These are phyloP conservation scores for Lagenaria siceraria DNA, from an alignment of 306 rosid species.

Conservation along the genomic window DNA sequence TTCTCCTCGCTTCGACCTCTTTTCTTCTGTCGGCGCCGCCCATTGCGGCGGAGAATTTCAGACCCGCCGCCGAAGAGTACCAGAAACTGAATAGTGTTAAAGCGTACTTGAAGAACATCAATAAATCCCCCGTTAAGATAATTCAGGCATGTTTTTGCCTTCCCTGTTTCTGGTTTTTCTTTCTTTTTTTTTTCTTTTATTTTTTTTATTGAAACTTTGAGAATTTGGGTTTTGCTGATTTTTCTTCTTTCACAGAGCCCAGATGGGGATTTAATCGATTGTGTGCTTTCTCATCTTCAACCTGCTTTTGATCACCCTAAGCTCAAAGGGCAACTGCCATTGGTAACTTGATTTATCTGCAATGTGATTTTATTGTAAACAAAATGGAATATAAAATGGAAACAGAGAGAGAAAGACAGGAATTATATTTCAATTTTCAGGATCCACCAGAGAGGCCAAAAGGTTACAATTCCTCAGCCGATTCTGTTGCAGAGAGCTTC, in stretches of 20 bases:
- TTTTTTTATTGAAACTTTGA: conserved; percentile 9
- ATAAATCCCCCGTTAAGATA: conserved; percentile 78
- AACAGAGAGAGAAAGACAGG: neutral
- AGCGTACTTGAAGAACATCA: conserved; percentile 49
- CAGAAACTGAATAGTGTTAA: conserved; percentile 28
- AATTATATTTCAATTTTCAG: conserved; percentile 30
- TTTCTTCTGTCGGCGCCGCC: neutral
- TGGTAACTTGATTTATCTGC: conserved; percentile 36
- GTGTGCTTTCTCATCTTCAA: conserved; percentile 71
- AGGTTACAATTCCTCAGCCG: conserved; percentile 26
- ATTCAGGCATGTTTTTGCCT: conserved; percentile 37
- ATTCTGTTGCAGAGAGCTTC: conserved; percentile 25
- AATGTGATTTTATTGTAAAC: neutral
- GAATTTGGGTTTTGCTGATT: conserved; percentile 15
- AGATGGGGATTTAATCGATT: conserved; percentile 93
- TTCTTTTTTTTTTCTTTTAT: neutral
- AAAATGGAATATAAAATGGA: neutral
- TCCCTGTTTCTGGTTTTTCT: neutral
- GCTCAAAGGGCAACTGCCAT: conserved; percentile 62
- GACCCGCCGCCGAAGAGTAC: conserved; percentile 24
- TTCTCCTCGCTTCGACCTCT: neutral
- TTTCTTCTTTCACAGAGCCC: conserved; percentile 54
- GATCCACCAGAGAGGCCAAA: conserved; percentile 85
- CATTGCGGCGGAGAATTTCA: conserved; percentile 23
- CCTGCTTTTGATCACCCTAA: conserved; percentile 87